Conservation (phyloP, 768 basidiomycete genomes). For the Cystobasidiopsis lactophilus region DNA sequence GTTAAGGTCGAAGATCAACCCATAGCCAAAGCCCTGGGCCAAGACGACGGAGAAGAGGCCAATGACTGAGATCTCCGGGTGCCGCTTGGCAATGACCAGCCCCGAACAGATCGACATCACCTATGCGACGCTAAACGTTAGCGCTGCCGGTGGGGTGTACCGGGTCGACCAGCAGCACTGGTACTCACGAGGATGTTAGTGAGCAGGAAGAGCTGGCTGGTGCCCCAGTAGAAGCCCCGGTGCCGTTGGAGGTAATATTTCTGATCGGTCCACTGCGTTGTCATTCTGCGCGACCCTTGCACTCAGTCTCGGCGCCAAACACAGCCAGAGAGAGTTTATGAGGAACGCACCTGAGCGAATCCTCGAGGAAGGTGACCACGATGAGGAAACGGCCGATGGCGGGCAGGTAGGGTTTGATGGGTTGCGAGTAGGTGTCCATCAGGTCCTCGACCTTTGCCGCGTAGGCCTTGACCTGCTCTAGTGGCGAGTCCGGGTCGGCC, state of each 20-base stretch:
- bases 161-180: no score
- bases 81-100: conserved; percentile 63
- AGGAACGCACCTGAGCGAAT: conserved; percentile 41
- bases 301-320: neutral
- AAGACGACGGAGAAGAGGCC: conserved; percentile 79
- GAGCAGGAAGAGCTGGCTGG: conserved; percentile 79
- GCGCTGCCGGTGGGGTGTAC: neutral
- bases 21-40: conserved; percentile 93
- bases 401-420: conserved; percentile 79
- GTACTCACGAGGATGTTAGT: conserved; percentile 67
- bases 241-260: conserved; percentile 88
- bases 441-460: conserved; percentile 48
- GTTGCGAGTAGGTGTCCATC: conserved; percentile 78
- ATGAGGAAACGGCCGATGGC: conserved; percentile 89
- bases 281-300: conserved; percentile 2
- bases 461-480: conserved; percentile 20
- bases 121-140: conserved; percentile 27
- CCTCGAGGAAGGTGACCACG: conserved; percentile 94
- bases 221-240: conserved; percentile 80
- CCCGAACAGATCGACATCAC: conserved; percentile 69
- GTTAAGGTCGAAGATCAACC: conserved; percentile 96
- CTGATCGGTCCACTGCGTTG: conserved; percentile 73
- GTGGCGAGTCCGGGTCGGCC: conserved; percentile 8
- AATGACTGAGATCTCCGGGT: conserved; percentile 70
- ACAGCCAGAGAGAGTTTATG: neutral